Evolutionary conservation across 495 filamentous ascomycete species (phyloP), one percentile per base, ranked within the genome.

Genomic region (Xylaria palmicola): DNA sequence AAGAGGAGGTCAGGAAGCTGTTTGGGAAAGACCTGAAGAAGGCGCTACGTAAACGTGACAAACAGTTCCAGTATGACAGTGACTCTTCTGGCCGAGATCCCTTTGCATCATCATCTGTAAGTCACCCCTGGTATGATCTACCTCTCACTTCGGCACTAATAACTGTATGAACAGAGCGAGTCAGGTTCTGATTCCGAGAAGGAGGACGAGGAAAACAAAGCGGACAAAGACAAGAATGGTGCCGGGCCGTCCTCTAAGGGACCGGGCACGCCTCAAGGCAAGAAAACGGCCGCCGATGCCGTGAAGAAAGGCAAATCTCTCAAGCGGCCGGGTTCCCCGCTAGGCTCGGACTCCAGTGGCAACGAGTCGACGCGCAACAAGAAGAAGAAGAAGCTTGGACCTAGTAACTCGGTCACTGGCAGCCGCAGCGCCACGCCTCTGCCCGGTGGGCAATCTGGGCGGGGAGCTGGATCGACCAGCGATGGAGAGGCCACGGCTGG

Each of bases 301-400:
- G 66, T 79, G n/a, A 90, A 89, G 76, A 90, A 91, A 75, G 65
- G 76, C 66, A 85, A 83, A 50, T 80, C 81, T 48, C 85, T 93
- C 47, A 98, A 97, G 75, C 87, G 94, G 17, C 79, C 88, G 20
- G 93, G 93, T 29, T 97, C 93, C 29, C 91, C 93, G 6, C 87
- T 90, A 65, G 81, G 87, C 19, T 97, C 94, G 12, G 82, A 97
- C 68, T 88, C 90, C 17, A 95, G 91, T 75, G 95, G 92, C 49
- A 93, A 89, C 62, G 94, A 98, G 69, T 89, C 89, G 1, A 83
- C 86, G 22, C 90, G 90, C 41, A 96, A 96, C 79, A 97, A 96
- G 83, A 79, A 83, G 39, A 96, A 94, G 77, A 90, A 86, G 69
- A 85, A 85, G 56, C 81, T 85, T 60, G 68, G 55, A 58, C 30